Conservation (phyloP, 257 asterid species). For the Jaltomata sinuosa region DNA sequence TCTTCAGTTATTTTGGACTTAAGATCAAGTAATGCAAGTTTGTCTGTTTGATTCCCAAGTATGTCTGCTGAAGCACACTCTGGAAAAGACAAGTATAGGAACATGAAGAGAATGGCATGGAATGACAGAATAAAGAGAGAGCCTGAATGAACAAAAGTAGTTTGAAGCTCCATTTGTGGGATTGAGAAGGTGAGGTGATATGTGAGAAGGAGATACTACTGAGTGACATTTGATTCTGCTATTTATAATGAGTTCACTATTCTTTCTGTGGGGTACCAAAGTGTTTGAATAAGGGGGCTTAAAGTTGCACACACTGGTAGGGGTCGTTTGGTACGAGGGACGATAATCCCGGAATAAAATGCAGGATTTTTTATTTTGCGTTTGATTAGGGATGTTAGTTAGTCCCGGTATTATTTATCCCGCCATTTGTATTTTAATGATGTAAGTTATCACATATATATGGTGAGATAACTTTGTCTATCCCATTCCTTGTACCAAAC, state of each 20-base stretch:
- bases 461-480: too few species aligned
- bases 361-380: too few species aligned
- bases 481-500: too few species aligned
- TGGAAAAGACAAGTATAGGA: conserved; percentile 14
- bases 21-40: conserved; percentile 33
- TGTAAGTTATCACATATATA: too few species aligned
- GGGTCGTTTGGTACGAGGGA: too few species aligned
- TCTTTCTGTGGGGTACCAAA: neutral
- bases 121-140: conserved; percentile 6
- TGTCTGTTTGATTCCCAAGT: conserved; percentile 24
- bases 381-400: too few species aligned
- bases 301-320: neutral
- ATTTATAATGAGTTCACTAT: neutral
- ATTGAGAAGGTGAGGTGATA: neutral
- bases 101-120: conserved; percentile 1
- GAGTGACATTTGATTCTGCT: neutral
- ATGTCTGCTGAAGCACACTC: conserved; percentile 14
- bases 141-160: neutral
- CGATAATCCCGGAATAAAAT: too few species aligned
- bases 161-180: conserved; percentile 18
- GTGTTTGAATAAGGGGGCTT: neutral
- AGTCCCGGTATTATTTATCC: too few species aligned
- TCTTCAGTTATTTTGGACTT: conserved; percentile 34
- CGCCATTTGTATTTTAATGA: too few species aligned
- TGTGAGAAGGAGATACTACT: neutral